These are phyloP conservation scores for Tetrastigma voinierianum DNA, from an alignment of 164 flowering plant genomes.

Conservation along the genomic window DNA sequence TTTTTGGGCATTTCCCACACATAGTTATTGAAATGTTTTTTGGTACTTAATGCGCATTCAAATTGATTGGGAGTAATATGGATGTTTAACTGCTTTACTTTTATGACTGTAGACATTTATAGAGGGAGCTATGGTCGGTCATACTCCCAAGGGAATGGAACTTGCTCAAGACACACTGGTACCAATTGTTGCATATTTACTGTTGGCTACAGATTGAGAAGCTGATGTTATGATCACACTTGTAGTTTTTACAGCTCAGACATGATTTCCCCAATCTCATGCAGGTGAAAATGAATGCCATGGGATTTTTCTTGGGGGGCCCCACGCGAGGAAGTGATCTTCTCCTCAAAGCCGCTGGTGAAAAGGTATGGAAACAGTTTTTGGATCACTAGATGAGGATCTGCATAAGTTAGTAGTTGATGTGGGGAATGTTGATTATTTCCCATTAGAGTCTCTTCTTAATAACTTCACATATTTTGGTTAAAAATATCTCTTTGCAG, in stretches of 20 bases:
- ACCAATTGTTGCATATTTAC: constrained; percentile 11
- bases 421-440: neutral
- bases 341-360: constrained; percentile 80
- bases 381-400: neutral
- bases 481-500: constrained; percentile 39
- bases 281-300: constrained; percentile 63
- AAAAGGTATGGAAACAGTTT: constrained; percentile 48
- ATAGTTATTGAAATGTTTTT: neutral
- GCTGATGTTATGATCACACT: neutral
- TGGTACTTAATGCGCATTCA: neutral
- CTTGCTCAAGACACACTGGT: constrained; percentile 88
- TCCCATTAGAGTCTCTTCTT: too few species aligned
- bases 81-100: constrained; percentile 1
- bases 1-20: too few species aligned
- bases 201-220: neutral
- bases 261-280: constrained; percentile 11
- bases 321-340: constrained; percentile 66
- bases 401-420: neutral
- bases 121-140: constrained; percentile 91
- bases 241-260: neutral
- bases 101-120: constrained; percentile 59
- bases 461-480: neutral
- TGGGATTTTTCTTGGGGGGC: constrained; percentile 50
- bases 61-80: neutral
- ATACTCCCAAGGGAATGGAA: constrained; percentile 88